A percentile compares a stretch with the other conserved stretches of the same genome.
Evolutionary conservation across 2,329 filamentous ascomycete genomes (phyloP).

Genomic region (Neofusicoccum parvum): DNA sequence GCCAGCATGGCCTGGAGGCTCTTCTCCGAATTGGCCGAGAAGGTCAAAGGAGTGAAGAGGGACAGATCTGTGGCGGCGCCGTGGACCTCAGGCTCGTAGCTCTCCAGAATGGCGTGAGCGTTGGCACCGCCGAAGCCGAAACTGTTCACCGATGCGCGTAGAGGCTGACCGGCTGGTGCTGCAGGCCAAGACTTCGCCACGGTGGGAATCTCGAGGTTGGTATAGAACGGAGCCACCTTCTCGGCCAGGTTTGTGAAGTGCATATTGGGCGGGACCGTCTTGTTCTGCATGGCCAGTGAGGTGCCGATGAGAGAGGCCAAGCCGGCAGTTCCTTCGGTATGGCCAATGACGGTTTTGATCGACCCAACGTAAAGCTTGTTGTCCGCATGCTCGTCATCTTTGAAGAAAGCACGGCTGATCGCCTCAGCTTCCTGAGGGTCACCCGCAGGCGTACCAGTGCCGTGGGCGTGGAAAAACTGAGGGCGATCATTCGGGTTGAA

Average conservation of each 20-base stretch:
- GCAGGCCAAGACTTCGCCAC: conserved; percentile 22
- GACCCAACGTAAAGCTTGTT: conserved; percentile 23
- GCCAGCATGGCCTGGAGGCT: no score
- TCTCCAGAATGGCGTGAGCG: conserved; percentile 23
- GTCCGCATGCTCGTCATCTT: background rate
- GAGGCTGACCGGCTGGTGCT: background rate
- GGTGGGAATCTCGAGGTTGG: conserved; percentile 22
- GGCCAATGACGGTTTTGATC: conserved; percentile 40
- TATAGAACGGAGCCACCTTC: conserved; percentile 26
- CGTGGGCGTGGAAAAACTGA: conserved; percentile 43
- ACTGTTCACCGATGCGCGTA: conserved; percentile 24
- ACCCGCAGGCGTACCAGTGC: conserved; percentile 43
- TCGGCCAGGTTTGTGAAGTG: conserved; percentile 34
- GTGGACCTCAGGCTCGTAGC: background rate
- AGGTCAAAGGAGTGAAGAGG: conserved; percentile 21
- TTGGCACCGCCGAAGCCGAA: conserved; percentile 25
- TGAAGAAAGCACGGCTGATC: conserved; percentile 25
- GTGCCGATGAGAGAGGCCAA: conserved; percentile 36
- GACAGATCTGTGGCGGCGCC: background rate
- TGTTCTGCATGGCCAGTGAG: conserved; percentile 38
- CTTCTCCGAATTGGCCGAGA: conserved; percentile 15
- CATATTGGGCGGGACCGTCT: conserved; percentile 35
- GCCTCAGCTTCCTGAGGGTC: conserved; percentile 32
- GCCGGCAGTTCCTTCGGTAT: conserved; percentile 38
- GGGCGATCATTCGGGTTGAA: conserved; percentile 7